phyloP scores from a whole-genome alignment of 2,329 filamentous ascomycete species.

The Clonostachys byssicola region DNA sequence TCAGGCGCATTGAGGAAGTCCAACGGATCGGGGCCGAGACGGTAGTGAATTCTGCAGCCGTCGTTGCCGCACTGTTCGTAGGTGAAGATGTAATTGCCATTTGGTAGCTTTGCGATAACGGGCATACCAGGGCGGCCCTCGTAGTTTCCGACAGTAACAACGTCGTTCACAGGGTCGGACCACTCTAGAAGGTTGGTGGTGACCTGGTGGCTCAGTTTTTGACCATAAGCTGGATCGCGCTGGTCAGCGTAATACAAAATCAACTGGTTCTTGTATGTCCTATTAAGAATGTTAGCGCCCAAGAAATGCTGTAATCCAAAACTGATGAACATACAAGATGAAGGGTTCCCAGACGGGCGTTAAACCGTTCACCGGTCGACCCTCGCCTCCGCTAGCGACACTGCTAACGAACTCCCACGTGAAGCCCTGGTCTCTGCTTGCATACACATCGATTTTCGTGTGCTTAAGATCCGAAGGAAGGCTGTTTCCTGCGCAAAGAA shows the following conservation, averaged over 20 bases:
- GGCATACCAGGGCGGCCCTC: slow-evolving; percentile 65
- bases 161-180: slow-evolving; percentile 55
- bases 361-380: slow-evolving; percentile 55
- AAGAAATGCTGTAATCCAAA: no score
- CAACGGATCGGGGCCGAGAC: slow-evolving; percentile 29
- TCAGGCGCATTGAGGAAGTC: slow-evolving; percentile 24
- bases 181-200: slow-evolving; percentile 56
- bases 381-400: slow-evolving; percentile 57
- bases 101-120: slow-evolving; percentile 47
- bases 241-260: slow-evolving; percentile 70
- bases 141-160: slow-evolving; percentile 46
- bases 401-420: slow-evolving; percentile 64
- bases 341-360: slow-evolving; percentile 21
- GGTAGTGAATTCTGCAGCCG: slow-evolving; percentile 39
- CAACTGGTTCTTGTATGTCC: slow-evolving; percentile 44
- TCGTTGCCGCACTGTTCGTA: slow-evolving; percentile 54
- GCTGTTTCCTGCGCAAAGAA: slow-evolving; percentile 54
- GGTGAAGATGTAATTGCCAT: slow-evolving; percentile 41
- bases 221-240: slow-evolving; percentile 56
- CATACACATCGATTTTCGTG: slow-evolving; percentile 67
- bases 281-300: neutral
- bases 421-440: slow-evolving; percentile 51
- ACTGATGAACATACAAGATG: no score
- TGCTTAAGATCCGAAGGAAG: slow-evolving; percentile 51
- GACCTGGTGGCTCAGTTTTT: slow-evolving; percentile 63